Conservation (phyloP, 805 yeast species). For the Schwanniomyces polymorphus region DNA sequence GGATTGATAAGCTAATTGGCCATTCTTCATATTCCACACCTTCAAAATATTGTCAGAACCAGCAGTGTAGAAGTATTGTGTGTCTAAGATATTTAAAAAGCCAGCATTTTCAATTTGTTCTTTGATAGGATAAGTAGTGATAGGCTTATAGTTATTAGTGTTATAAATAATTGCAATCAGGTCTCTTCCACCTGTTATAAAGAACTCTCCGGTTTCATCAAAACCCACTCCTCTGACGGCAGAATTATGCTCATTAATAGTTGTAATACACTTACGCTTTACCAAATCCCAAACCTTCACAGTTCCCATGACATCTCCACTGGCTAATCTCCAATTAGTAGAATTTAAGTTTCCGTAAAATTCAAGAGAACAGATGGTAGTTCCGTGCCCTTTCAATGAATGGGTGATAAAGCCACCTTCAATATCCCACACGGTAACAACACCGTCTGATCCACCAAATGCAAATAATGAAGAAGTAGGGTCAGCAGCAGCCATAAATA, state of each 20-base stretch:
- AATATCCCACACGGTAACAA: slow-evolving; percentile 87
- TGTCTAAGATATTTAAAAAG: slow-evolving; percentile 34
- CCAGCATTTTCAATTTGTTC: slow-evolving; percentile 76
- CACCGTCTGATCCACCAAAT: slow-evolving; percentile 94
- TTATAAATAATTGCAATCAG: slow-evolving; percentile 65
- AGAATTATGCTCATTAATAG: slow-evolving; percentile 71
- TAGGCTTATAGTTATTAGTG: slow-evolving; percentile 51
- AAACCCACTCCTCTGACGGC: slow-evolving; percentile 87
- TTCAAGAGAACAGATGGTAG: slow-evolving; percentile 71
- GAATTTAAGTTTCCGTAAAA: slow-evolving; percentile 75
- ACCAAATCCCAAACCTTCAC: slow-evolving; percentile 65
- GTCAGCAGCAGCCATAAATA: slow-evolving; percentile 76
- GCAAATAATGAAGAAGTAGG: slow-evolving; percentile 82
- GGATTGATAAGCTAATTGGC: slow-evolving; percentile 46
- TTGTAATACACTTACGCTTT: slow-evolving; percentile 65
- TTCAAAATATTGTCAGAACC: slow-evolving; percentile 74
- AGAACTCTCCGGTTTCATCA: slow-evolving; percentile 46
- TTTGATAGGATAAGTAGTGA: slow-evolving; percentile 67
- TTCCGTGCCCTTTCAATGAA: slow-evolving; percentile 89
- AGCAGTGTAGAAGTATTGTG: slow-evolving; percentile 59
- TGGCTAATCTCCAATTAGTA: slow-evolving; percentile 71
- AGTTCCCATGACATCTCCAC: slow-evolving; percentile 63
- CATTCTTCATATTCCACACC: slow-evolving; percentile 58
- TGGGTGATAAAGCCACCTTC: slow-evolving; percentile 88
- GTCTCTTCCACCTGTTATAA: slow-evolving; percentile 90